Evolutionary conservation across 306 rosid genomes (phyloP).

Genomic region (Hippophae rhamnoides): DNA sequence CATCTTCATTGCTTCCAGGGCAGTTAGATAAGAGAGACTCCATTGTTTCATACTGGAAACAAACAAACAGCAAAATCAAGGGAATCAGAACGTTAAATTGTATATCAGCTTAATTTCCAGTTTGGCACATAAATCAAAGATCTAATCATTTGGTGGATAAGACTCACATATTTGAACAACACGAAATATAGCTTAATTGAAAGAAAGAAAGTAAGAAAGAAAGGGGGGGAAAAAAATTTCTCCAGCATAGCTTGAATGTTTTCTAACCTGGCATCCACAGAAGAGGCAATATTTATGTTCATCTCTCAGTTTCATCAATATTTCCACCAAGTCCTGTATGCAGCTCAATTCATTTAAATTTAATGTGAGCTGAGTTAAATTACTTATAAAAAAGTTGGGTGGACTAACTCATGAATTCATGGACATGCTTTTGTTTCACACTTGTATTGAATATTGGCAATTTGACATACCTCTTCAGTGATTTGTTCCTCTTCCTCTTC

Average conservation of each 20-base stretch:
- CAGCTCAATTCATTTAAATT: not conserved
- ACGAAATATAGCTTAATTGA: too few relatives aligned
- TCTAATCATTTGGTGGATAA: not conserved
- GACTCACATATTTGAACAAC: too few relatives aligned
- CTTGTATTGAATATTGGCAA: not conserved
- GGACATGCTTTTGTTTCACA: not conserved
- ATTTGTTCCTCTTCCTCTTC: conserved; percentile 68
- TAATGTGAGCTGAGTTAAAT: not conserved
- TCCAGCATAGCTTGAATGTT: not conserved
- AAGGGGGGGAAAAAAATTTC: too few relatives aligned
- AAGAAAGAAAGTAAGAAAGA: too few relatives aligned
- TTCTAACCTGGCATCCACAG: conserved; percentile 82
- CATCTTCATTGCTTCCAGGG: conserved; percentile 86
- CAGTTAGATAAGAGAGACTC: conserved; percentile 63
- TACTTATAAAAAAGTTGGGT: not conserved
- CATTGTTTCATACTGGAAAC: conserved; percentile 59
- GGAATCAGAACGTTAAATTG: not conserved
- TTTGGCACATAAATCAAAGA: conserved; percentile 3
- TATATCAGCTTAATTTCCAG: conserved; percentile 5
- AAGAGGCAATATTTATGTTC: conserved; percentile 84
- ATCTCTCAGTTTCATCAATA: conserved; percentile 81
- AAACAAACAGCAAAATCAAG: conserved; percentile 7
- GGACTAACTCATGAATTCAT: not conserved
- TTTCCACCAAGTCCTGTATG: conserved; percentile 63
- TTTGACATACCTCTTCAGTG: conserved; percentile 56